These are phyloP conservation scores for Chalaropsis ovoidea DNA, from an alignment of 2,329 filamentous ascomycete genomes.

Conservation along the genomic window DNA sequence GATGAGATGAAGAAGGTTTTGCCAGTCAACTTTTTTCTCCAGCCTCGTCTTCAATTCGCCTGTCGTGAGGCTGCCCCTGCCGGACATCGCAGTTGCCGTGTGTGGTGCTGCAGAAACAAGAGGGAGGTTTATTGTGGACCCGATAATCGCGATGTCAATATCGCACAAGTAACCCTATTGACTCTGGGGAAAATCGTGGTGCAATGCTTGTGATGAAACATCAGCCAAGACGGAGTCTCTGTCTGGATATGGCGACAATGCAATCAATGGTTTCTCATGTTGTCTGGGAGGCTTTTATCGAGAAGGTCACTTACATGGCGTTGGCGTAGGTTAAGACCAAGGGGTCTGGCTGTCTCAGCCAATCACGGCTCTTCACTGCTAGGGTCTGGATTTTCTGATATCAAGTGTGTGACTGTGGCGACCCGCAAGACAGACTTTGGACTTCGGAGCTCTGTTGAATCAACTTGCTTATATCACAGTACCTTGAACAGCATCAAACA, in stretches of 20 bases:
- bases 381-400: neutral
- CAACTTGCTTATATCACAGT: neutral
- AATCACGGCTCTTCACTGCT: neutral
- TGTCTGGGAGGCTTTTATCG: no score
- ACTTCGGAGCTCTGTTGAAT: neutral
- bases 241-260: no score
- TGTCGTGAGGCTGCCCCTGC: neutral
- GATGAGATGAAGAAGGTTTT: neutral
- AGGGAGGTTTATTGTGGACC: no score
- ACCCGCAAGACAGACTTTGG: neutral
- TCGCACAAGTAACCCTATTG: no score
- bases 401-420: neutral
- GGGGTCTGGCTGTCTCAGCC: neutral
- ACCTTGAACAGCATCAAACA: no score
- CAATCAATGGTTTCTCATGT: no score
- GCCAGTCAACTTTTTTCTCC: neutral
- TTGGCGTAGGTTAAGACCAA: neutral
- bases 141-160: no score
- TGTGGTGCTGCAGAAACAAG: neutral
- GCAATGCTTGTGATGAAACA: no score
- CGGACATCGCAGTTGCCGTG: neutral
- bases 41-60: neutral
- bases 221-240: no score
- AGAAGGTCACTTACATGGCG: neutral
- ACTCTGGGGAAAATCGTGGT: no score